phyloP scores from a whole-genome alignment of 306 rosid species.

The Begonia peltatifolia region DNA sequence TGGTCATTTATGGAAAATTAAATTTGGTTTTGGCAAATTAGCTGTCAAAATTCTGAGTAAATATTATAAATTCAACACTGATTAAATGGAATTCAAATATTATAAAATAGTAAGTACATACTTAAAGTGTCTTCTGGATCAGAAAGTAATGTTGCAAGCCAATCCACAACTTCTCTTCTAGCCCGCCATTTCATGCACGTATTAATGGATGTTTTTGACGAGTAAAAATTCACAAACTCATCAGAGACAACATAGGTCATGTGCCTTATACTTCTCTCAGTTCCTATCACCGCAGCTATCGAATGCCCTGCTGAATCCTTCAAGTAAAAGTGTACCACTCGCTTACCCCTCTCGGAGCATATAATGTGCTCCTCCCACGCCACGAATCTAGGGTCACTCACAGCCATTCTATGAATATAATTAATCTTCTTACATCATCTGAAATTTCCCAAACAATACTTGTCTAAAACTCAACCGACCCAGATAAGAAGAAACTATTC shows the following conservation, averaged over 20 bases:
- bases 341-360: slow-evolving; percentile 63
- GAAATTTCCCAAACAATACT: slow-evolving; percentile 7
- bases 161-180: slow-evolving; percentile 63
- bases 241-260: slow-evolving; percentile 66
- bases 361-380: slow-evolving; percentile 72
- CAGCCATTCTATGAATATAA: slow-evolving; percentile 19
- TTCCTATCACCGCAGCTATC: slow-evolving; percentile 63
- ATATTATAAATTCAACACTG: no score
- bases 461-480: slow-evolving; percentile 13
- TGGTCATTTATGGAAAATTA: no score
- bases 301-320: slow-evolving; percentile 38
- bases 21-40: no score
- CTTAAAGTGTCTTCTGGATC: slow-evolving; percentile 8
- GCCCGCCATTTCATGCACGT: slow-evolving; percentile 57
- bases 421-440: slow-evolving; percentile 14
- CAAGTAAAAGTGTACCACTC: slow-evolving; percentile 58
- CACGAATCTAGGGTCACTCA: slow-evolving; percentile 30
- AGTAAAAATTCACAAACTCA: slow-evolving; percentile 34
- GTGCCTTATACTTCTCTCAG: slow-evolving; percentile 85
- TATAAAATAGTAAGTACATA: slow-evolving; percentile 11
- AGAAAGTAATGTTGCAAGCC: slow-evolving; percentile 58
- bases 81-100: not conserved
- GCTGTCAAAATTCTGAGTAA: no score
- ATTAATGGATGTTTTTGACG: slow-evolving; percentile 21
- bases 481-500: slow-evolving; percentile 1